A percentile compares a stretch with the other conserved stretches of the same genome.
These are phyloP conservation scores for Luffa aegyptiaca DNA, from an alignment of 306 rosid genomes.

Conservation along the genomic window DNA sequence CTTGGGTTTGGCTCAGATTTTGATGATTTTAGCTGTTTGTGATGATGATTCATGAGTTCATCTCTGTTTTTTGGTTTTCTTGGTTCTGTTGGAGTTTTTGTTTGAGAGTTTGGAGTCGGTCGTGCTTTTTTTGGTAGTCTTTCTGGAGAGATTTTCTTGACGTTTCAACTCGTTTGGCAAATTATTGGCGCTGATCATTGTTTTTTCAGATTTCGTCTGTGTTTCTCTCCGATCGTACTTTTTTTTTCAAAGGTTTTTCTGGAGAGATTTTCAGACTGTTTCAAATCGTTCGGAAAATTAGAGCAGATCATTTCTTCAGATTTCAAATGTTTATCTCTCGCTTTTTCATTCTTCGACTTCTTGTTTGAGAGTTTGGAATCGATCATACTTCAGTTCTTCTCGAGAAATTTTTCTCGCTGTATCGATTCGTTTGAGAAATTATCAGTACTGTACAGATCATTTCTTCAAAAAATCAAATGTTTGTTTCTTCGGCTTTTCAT, in stretches of 20 bases:
- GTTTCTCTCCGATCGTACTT: not conserved
- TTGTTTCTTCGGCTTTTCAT: not conserved
- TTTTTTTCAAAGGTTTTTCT: not conserved
- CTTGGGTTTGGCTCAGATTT: not conserved
- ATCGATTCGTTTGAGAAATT: not conserved
- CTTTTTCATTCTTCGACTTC: not conserved
- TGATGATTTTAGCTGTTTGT: not conserved
- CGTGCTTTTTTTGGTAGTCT: not conserved
- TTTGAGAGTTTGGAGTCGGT: not conserved
- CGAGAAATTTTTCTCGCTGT: not conserved
- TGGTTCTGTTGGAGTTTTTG: not conserved
- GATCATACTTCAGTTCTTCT: not conserved
- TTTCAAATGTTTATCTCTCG: not conserved
- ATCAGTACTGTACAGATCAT: not conserved
- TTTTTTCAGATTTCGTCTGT: not conserved
- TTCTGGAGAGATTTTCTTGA: not conserved
- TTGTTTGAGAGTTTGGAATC: not conserved
- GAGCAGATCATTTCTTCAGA: not conserved
- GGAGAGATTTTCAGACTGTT: not conserved
- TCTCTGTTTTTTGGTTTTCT: not conserved
- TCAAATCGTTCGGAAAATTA: not conserved
- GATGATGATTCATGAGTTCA: not conserved
- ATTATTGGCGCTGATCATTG: not conserved
- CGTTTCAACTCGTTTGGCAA: not conserved
- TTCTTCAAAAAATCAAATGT: not conserved